phyloP scores from a whole-genome alignment of 2,329 filamentous ascomycete genomes.

The Xylariaceae sp. region DNA sequence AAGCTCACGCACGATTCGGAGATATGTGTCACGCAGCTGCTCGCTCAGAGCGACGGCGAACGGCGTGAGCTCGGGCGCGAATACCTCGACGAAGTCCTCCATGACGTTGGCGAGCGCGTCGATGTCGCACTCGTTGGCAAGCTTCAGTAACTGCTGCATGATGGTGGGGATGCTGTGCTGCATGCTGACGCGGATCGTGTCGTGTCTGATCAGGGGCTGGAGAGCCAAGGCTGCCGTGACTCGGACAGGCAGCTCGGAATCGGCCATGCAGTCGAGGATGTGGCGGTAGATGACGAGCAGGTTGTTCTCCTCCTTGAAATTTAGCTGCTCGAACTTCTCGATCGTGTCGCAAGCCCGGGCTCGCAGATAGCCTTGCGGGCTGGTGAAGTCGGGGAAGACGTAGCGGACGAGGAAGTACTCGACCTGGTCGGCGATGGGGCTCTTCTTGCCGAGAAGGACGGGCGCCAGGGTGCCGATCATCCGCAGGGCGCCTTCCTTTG shows the following conservation, averaged over 20 bases:
- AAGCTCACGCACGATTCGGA: constrained; percentile 87
- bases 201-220: constrained; percentile 92
- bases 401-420: constrained; percentile 98
- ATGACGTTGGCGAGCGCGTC: constrained; percentile 97
- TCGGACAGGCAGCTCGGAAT: constrained; percentile 84
- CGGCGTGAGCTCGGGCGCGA: constrained; percentile 91
- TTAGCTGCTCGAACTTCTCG: constrained; percentile 94
- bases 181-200: constrained; percentile 91
- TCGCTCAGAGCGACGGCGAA: constrained; percentile 95
- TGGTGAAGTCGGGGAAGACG: constrained; percentile 96
- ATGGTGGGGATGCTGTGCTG: constrained; percentile 97
- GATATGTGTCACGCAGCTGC: constrained; percentile 91
- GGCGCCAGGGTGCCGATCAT: constrained; percentile 96
- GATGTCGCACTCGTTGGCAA: constrained; percentile 96
- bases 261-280: constrained; percentile 94
- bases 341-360: constrained; percentile 94
- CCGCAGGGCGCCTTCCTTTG: constrained; percentile 91
- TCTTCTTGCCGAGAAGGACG: constrained; percentile 96
- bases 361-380: constrained; percentile 82
- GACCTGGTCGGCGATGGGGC: constrained; percentile 92
- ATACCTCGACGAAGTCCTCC: constrained; percentile 99
- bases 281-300: constrained; percentile 94
- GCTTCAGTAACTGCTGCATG: constrained; percentile 96
- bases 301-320: constrained; percentile 96
- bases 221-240: constrained; percentile 91